These are phyloP conservation scores for Hypoxylon fragiforme DNA, from an alignment of 495 filamentous ascomycete species.

Conservation along the genomic window DNA sequence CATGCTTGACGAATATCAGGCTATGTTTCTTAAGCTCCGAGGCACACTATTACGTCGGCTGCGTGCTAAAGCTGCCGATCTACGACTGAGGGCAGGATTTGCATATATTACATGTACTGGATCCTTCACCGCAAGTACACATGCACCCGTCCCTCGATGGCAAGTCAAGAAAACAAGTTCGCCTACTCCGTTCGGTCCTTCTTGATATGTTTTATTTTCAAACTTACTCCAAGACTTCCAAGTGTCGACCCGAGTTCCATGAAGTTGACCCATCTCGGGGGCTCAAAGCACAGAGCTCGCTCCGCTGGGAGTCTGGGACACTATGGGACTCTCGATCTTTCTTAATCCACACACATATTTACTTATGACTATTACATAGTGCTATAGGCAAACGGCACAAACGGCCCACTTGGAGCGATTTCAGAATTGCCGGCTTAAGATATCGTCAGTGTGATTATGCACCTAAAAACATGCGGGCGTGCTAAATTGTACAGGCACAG, in stretches of 20 bases:
- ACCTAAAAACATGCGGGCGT: neutral
- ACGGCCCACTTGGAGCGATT: constrained; percentile 6
- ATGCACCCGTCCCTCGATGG: constrained; percentile 5
- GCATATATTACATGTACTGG: constrained; percentile 1
- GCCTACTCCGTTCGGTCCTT: constrained; percentile 18
- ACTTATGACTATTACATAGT: too few relatives aligned
- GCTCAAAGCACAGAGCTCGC: too few relatives aligned
- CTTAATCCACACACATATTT: neutral
- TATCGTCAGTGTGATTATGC: neutral
- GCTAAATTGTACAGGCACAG: neutral
- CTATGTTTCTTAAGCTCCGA: constrained; percentile 12
- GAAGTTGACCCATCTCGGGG: constrained; percentile 4
- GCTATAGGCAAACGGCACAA: constrained; percentile 13
- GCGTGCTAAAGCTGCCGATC: constrained; percentile 14
- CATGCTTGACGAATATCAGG: constrained; percentile 7
- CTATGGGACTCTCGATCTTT: neutral
- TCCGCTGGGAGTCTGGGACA: too few relatives aligned
- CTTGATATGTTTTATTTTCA: constrained; percentile 1
- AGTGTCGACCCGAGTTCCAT: neutral
- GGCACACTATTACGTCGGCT: constrained; percentile 10
- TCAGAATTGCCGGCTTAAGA: neutral
- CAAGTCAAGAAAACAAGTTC: too few relatives aligned
- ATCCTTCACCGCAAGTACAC: constrained; percentile 27
- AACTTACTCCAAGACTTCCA: too few relatives aligned
- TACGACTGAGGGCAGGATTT: constrained; percentile 16